Percentiles rank a stretch among this genome's conserved stretches.
Conservation (phyloP, 305 asterid genomes). For the Fraxinus baroniana region DNA sequence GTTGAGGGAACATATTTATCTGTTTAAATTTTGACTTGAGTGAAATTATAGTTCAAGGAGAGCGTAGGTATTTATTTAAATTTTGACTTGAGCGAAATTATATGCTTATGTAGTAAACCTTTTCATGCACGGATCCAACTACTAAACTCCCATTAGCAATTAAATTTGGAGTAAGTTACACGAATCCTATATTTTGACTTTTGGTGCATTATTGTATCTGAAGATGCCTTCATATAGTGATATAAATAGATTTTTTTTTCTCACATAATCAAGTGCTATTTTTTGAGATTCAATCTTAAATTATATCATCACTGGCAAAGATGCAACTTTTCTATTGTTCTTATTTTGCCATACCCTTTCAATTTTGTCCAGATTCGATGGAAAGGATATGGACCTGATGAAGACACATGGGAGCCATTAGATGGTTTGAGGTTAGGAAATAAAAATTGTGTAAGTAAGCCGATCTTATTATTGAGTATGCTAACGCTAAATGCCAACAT, state of each 20-base stretch:
- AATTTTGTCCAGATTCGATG: slow-evolving; percentile 53
- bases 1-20: background rate
- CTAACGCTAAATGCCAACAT: background rate
- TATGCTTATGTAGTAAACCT: background rate
- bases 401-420: slow-evolving; percentile 88
- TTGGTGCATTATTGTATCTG: background rate
- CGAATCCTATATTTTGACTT: background rate
- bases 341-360: background rate
- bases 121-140: background rate
- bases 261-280: background rate
- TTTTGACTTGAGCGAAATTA: background rate
- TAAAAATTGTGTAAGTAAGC: background rate
- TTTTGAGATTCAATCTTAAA: background rate
- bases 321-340: background rate
- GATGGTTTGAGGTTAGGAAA: slow-evolving; percentile 65
- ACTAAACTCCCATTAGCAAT: background rate
- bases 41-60: background rate
- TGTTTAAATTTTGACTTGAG: background rate
- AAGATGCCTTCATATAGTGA: background rate
- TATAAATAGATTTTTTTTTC: background rate
- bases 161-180: background rate
- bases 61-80: background rate
- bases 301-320: background rate
- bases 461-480: background rate
- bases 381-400: slow-evolving; percentile 71